Base-by-base conservation (phyloP, 306 rosid species). In the Vigna nakashimae region DNA sequence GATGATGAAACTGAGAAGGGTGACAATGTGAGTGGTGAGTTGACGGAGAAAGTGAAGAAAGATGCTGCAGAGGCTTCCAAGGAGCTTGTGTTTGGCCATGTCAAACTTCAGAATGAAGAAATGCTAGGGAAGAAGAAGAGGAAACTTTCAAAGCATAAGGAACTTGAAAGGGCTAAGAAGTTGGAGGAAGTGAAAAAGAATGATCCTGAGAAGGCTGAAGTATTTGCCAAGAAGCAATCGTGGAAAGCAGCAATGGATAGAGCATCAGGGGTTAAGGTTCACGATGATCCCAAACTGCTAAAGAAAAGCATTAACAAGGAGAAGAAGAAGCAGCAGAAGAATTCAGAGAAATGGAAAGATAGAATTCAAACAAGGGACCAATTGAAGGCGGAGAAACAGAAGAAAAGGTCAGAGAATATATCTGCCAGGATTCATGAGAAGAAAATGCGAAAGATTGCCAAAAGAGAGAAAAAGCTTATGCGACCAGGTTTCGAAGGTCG, bases 401-500 rank as follows among this genome's bases (percentile, higher is more conserved):
- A 89, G 50, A 90, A 81, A 86, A 90, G 97, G 71, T 88, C 97
- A 7, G 89, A 77, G n/a, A 89, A 92, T 75, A 88, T 94, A 81
- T 26, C 91, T 16, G 87, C 70, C 26, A 92, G 87, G 79, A 83
- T 80, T 69, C 87, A 88, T 13, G 88, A 92, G 55, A 94, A 90
- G 94, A 90, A 90, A 84, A 80, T 65, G 91, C 82, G 88, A 7
- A 83, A 75, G 69, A 94, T 92, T 30, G 97, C 91, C 0, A 90
- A 92, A 84, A 85, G 98, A 79, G 98, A 94, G 91, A 94, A 88
- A 77, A 94, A 94, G 83, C 93, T 94, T 30, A 63, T 94, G 91
- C 83, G 91, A 42, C 97, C 96, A 1, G 97, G 98, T 22, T 92
- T 92, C 73, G 97, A 94, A 84, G 97, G 97, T 78, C 92, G 90